Evolutionary conservation across 176 grass and related monocot genomes (phyloP).

Genomic region (Lolium perenne): DNA sequence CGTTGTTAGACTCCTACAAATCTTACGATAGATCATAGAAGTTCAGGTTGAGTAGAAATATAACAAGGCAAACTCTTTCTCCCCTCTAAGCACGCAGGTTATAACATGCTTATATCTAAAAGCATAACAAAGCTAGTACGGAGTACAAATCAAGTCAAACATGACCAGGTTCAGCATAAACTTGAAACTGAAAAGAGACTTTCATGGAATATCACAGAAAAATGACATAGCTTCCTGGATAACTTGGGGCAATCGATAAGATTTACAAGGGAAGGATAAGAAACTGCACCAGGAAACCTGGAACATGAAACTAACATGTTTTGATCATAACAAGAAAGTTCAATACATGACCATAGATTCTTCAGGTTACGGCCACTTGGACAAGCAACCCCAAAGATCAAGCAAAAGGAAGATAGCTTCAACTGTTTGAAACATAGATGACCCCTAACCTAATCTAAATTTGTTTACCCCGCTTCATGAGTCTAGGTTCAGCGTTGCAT

Average conservation of each 20-base stretch:
- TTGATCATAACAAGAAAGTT: not conserved
- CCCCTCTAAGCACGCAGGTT: not conserved
- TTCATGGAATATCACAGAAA: not conserved
- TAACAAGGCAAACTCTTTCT: not conserved
- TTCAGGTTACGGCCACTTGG: constrained; percentile 11
- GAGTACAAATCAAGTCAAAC: too few relatives aligned
- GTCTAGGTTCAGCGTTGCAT: constrained; percentile 58
- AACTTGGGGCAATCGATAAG: not conserved
- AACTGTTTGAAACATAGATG: not conserved
- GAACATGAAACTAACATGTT: not conserved
- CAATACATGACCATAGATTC: constrained; percentile 2
- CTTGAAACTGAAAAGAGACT: not conserved
- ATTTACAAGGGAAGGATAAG: not conserved
- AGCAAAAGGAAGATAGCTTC: constrained; percentile 8
- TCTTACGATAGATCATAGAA: not conserved
- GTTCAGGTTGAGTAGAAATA: constrained; percentile 2
- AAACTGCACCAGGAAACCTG: not conserved
- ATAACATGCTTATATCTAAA: not conserved
- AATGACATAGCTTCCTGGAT: not conserved
- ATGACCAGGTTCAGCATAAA: not conserved
- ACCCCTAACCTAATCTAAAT: constrained; percentile 36
- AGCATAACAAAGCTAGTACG: too few relatives aligned
- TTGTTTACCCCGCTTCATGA: constrained; percentile 20
- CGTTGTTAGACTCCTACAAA: not conserved
- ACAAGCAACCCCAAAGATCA: not conserved